Percentiles rank a stretch among this genome's conserved stretches.
phyloP scores from a whole-genome alignment of 768 basidiomycete species.

The Pleurotus ostreatus region DNA sequence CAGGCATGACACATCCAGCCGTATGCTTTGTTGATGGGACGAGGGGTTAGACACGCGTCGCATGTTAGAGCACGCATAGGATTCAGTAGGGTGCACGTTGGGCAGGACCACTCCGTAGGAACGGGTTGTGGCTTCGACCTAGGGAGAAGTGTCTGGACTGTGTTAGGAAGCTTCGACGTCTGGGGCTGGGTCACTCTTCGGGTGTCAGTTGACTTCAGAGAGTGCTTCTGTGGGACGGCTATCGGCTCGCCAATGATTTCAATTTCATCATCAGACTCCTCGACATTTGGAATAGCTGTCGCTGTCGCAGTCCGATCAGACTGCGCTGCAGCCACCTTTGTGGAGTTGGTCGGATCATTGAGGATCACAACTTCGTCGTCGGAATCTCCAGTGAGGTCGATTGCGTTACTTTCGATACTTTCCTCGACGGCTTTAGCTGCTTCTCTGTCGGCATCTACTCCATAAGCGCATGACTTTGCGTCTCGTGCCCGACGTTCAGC shows the following conservation, averaged over 20 bases:
- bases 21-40: slow-evolving; percentile 23
- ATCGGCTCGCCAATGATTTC: not conserved
- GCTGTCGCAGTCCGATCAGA: slow-evolving; percentile 10
- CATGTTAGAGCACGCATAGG: slow-evolving; percentile 45
- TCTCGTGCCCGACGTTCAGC: slow-evolving; percentile 78
- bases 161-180: no score
- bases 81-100: slow-evolving; percentile 68
- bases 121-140: slow-evolving; percentile 1
- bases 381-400: slow-evolving; percentile 50
- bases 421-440: slow-evolving; percentile 66
- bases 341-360: slow-evolving; percentile 21
- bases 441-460: slow-evolving; percentile 50
- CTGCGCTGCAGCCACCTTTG: slow-evolving; percentile 16
- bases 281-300: slow-evolving; percentile 7
- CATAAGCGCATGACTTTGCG: slow-evolving; percentile 71
- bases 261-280: not conserved
- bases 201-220: not conserved
- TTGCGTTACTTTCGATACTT: slow-evolving; percentile 55
- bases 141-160: not conserved
- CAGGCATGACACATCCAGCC: slow-evolving; percentile 70
- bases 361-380: slow-evolving; percentile 34
- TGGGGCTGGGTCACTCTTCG: no score
- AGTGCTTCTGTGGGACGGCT: not conserved
- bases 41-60: slow-evolving; percentile 47
- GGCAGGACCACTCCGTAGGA: slow-evolving; percentile 46